Conservation (phyloP, 345 rosid genomes). For the Garcia nutans region DNA sequence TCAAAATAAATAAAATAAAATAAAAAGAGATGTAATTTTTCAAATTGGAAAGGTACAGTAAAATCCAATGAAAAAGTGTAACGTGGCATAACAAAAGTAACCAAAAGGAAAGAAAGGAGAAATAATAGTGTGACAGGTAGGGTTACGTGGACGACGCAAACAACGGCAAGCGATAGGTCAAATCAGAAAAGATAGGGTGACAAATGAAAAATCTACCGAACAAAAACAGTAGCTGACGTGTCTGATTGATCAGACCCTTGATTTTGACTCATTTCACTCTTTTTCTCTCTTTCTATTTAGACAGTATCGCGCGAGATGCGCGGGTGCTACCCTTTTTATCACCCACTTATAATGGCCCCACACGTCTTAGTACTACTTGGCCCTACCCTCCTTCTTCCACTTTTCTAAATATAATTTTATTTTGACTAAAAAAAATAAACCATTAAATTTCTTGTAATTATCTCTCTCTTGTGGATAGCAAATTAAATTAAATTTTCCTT, state of each 20-base stretch:
- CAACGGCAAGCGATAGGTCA: conserved; percentile 26
- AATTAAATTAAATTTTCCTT: too few species aligned
- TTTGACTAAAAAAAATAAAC: too few species aligned
- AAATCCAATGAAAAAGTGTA: neutral
- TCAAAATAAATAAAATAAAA: too few species aligned
- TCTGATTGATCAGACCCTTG: conserved; percentile 30
- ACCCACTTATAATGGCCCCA: neutral
- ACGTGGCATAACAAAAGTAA: neutral
- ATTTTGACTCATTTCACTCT: conserved; percentile 13
- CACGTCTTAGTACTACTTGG: conserved; percentile 1
- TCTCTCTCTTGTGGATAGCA: too few species aligned
- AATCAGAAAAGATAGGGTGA: conserved; percentile 14
- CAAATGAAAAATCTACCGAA: conserved; percentile 1
- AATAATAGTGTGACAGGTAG: neutral
- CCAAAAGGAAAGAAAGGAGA: neutral
- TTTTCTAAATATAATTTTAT: too few species aligned
- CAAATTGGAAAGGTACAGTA: neutral
- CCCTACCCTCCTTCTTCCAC: neutral
- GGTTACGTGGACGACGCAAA: conserved; percentile 19
- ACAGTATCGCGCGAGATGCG: conserved; percentile 55
- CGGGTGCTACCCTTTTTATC: conserved; percentile 34
- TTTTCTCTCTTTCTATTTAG: neutral
- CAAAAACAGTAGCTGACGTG: conserved; percentile 20
- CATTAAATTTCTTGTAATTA: too few species aligned
- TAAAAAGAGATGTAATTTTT: too few species aligned